A percentile compares a stretch with the other conserved stretches of the same genome.
Evolutionary conservation across 257 asterid species (phyloP).

Genomic region (Marsdenia floribunda): DNA sequence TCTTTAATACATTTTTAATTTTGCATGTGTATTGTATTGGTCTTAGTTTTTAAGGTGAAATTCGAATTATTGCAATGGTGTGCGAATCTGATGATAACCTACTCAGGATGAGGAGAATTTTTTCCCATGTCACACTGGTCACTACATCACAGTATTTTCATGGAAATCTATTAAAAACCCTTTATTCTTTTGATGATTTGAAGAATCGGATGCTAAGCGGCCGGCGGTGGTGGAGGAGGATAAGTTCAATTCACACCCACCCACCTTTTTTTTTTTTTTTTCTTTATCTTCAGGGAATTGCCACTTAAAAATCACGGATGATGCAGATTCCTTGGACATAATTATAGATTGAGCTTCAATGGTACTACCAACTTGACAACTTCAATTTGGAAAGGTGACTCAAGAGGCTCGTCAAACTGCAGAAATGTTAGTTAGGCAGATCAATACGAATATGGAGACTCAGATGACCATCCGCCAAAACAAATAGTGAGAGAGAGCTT

Average conservation of each 20-base stretch:
- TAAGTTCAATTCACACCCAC: not conserved
- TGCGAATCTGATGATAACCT: no score
- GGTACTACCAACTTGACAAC: not conserved
- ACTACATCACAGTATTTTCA: not conserved
- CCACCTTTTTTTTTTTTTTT: not conserved
- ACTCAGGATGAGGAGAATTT: not conserved
- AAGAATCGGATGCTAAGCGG: conserved; percentile 22
- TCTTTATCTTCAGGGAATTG: conserved; percentile 4
- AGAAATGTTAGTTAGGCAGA: not conserved
- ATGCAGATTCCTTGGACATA: not conserved
- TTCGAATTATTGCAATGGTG: no score
- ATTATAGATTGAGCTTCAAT: not conserved
- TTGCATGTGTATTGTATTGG: no score
- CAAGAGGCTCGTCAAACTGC: not conserved
- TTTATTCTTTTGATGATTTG: conserved; percentile 9
- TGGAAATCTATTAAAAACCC: not conserved
- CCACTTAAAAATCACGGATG: not conserved
- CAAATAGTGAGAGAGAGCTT: no score
- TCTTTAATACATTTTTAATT: no score
- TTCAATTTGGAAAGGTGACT: not conserved
- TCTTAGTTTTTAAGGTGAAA: no score
- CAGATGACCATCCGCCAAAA: no score
- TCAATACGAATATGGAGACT: no score
- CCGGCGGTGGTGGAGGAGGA: not conserved
- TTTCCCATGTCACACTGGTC: not conserved